Conservation (phyloP, 1,284 basidiomycete genomes). For the Rhodotorula sp. region DNA sequence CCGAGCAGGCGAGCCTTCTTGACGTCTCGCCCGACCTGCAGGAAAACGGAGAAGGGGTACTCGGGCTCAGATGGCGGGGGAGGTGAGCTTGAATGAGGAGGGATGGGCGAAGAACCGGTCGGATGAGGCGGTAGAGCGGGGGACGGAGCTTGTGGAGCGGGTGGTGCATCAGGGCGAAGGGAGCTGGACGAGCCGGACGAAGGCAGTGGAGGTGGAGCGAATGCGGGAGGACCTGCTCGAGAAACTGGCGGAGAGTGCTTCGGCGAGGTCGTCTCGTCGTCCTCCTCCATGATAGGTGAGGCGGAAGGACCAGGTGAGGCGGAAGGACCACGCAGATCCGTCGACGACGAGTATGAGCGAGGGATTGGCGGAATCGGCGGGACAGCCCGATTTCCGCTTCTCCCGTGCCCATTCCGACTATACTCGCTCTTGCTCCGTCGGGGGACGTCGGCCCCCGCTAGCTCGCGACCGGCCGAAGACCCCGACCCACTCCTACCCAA, state of each 20-base stretch:
- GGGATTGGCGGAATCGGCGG: slow-evolving; percentile 24
- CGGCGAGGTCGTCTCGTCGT: neutral
- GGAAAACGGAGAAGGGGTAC: slow-evolving; percentile 66
- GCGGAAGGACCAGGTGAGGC: neutral
- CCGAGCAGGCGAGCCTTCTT: slow-evolving; percentile 78
- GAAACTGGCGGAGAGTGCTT: too few relatives aligned
- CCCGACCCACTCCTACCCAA: neutral
- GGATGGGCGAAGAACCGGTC: neutral
- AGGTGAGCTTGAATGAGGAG: neutral
- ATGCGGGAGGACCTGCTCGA: too few relatives aligned
- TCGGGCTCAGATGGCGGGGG: slow-evolving; percentile 27
- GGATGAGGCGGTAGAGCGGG: neutral
- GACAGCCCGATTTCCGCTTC: neutral
- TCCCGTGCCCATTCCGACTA: neutral
- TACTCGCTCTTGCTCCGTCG: slow-evolving; percentile 9
- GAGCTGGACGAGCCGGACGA: neutral
- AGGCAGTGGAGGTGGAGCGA: neutral
- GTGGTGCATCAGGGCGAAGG: neutral
- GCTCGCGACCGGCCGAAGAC: slow-evolving; percentile 4
- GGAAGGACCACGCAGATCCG: neutral
- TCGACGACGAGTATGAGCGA: slow-evolving; percentile 14
- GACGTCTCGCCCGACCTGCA: slow-evolving; percentile 88
- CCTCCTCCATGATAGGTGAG: slow-evolving; percentile 22
- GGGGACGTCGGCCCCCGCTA: neutral
- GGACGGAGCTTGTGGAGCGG: neutral